Evolutionary conservation across 2,329 filamentous ascomycete genomes (phyloP).

Genomic region (Sporothrix luriei): DNA sequence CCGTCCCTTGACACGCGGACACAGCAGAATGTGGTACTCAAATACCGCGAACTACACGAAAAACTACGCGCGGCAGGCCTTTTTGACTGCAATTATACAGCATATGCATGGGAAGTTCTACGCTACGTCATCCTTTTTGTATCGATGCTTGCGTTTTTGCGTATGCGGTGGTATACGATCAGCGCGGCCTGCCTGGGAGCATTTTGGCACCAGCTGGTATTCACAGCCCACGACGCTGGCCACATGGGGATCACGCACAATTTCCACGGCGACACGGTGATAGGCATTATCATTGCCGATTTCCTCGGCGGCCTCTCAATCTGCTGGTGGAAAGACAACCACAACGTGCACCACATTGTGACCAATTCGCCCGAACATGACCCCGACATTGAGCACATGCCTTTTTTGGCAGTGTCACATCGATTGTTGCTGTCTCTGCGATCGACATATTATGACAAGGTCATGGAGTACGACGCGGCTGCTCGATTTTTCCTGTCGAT

Average conservation of each 20-base stretch:
- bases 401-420: slow-evolving; percentile 84
- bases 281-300: slow-evolving; percentile 88
- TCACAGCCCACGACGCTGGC: slow-evolving; percentile 90
- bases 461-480: slow-evolving; percentile 76
- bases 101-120: slow-evolving; percentile 72
- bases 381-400: slow-evolving; percentile 90
- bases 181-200: slow-evolving; percentile 76
- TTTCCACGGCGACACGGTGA: slow-evolving; percentile 78
- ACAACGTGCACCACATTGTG: slow-evolving; percentile 96
- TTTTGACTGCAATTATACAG: slow-evolving; percentile 80
- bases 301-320: slow-evolving; percentile 86
- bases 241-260: slow-evolving; percentile 97
- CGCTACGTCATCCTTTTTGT: slow-evolving; percentile 72
- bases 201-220: slow-evolving; percentile 94
- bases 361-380: slow-evolving; percentile 96
- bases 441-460: slow-evolving; percentile 80
- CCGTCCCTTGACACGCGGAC: slow-evolving; percentile 72
- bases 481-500: slow-evolving; percentile 70
- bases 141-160: slow-evolving; percentile 64
- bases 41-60: slow-evolving; percentile 77
- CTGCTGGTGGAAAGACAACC: slow-evolving; percentile 96
- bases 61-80: slow-evolving; percentile 73
- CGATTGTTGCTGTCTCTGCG: slow-evolving; percentile 72
- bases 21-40: slow-evolving; percentile 74
- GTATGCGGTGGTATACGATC: slow-evolving; percentile 65